Evolutionary conservation across 768 basidiomycete species (phyloP).

Genomic region (Amanita molliuscula): DNA sequence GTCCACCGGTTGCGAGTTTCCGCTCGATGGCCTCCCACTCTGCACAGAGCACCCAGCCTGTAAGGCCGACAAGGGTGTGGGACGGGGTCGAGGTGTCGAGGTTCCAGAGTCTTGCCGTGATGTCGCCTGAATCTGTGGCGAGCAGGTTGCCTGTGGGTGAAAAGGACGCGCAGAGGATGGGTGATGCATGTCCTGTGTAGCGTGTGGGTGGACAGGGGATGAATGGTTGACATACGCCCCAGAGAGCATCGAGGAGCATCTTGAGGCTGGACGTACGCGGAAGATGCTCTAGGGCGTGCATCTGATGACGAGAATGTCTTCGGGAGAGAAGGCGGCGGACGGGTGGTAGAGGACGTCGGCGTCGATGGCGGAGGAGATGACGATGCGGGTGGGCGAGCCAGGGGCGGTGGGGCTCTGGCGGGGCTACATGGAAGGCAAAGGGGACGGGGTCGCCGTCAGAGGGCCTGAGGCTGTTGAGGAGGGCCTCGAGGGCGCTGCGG

Average conservation of each 20-base stretch:
- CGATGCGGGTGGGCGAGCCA: conserved; percentile 63
- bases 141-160: conserved; percentile 88
- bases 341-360: conserved; percentile 69
- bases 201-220: too few relatives aligned
- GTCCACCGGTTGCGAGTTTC: conserved; percentile 85
- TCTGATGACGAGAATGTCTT: conserved; percentile 80
- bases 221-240: too few relatives aligned
- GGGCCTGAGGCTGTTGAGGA: conserved; percentile 81
- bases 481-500: conserved; percentile 71
- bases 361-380: conserved; percentile 77
- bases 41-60: conserved; percentile 93
- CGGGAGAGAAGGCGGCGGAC: conserved; percentile 63
- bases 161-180: conserved; percentile 92
- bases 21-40: conserved; percentile 96
- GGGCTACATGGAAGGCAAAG: conserved; percentile 78
- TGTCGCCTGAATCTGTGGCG: conserved; percentile 94
- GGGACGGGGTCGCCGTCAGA: conserved; percentile 86
- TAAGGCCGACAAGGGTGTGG: conserved; percentile 78
- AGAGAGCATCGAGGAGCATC: conserved; percentile 88
- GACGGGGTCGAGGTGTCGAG: conserved; percentile 88
- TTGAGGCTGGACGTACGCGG: conserved; percentile 83
- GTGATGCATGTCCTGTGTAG: conserved; percentile 70
- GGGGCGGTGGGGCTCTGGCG: conserved; percentile 43
- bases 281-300: conserved; percentile 97
- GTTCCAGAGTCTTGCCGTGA: conserved; percentile 89